Percentiles rank a stretch among this genome's conserved stretches.
phyloP scores from a whole-genome alignment of 2,329 filamentous ascomycete species.

The Calonectria hongkongensis region DNA sequence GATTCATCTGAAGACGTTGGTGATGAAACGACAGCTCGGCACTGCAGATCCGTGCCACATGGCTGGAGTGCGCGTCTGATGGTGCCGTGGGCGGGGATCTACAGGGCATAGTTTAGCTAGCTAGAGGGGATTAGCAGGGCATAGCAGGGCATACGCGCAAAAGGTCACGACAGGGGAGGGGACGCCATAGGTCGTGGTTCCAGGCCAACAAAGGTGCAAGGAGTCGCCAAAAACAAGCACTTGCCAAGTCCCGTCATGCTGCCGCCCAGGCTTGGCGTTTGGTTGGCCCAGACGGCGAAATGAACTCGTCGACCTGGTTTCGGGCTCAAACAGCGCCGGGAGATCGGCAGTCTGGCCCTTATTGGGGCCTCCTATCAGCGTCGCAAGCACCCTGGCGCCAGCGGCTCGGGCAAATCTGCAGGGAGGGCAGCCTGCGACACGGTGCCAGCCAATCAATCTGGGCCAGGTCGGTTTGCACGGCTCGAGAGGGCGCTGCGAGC shows the following conservation, averaged over 20 bases:
- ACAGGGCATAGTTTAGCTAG: background rate
- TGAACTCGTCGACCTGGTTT: slow-evolving; percentile 23
- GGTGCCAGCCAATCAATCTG: background rate
- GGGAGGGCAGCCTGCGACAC: background rate
- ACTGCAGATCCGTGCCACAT: slow-evolving; percentile 27
- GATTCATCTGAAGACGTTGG: slow-evolving; percentile 1
- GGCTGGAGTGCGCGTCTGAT: slow-evolving; percentile 15
- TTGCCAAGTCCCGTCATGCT: slow-evolving; percentile 4
- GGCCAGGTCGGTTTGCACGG: slow-evolving; percentile 2
- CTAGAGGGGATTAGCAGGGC: too few relatives aligned
- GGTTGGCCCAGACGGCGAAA: slow-evolving; percentile 24
- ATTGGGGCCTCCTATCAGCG: slow-evolving; percentile 8
- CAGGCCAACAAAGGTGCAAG: background rate
- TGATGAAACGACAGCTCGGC: slow-evolving; percentile 16
- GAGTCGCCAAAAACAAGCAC: slow-evolving; percentile 5
- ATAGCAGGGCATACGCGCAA: too few relatives aligned
- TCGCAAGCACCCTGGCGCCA: slow-evolving; percentile 4
- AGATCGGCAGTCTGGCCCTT: slow-evolving; percentile 22
- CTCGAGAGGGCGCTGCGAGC: background rate
- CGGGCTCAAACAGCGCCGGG: slow-evolving; percentile 10
- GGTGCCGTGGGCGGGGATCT: background rate
- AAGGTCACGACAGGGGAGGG: too few relatives aligned
- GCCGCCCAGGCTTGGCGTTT: slow-evolving; percentile 9
- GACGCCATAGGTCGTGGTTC: background rate
- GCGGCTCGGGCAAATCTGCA: background rate